Evolutionary conservation across 2,329 filamentous ascomycete genomes (phyloP), one percentile per base, ranked within the genome.

Genomic region (Aspergillus fumigatus): DNA sequence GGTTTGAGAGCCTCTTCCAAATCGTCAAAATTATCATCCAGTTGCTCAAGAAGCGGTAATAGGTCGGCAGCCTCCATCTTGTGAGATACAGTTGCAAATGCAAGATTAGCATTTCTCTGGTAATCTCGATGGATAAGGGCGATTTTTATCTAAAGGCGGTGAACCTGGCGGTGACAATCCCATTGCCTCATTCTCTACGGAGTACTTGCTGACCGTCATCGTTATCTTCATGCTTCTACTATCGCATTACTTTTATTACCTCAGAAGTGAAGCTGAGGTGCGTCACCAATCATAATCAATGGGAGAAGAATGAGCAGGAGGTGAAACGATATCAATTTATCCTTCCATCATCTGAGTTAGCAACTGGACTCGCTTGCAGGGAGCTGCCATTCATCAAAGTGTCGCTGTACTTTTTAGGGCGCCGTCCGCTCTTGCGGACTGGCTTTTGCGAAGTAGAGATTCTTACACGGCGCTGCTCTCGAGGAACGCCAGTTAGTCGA

Each of bases 21-120:
- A 54, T 87, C 84, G 74, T 95, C 89, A 51, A 97, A 84, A 70
- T 92, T 85, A 64, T 84, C 83, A 63, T 91, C 87, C 52, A 97
- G 84, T 71, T 87, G 83, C 66, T 89, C 85, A 51, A 96, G 79
- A 52, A 89, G 82, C 29, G 87, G 84, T 9, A 82, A 75, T 53
- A 94, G 79, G 67, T 88, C 82, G 61, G 76, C 61, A 17, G 77
- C 71, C 41, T 85, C 82, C 82, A 85, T 84, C 40, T 51, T 54
- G 55, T 52, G 50, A 48, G 45, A 54, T 7, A 38, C 32, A 8
- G 50, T 52, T 51, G 25, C 25, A 40, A 38, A 50, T 58, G 51
- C 56, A 63, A 59, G 62, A 63, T 66, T 62, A 68, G 41, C 38
- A 57, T 32, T 53, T 41, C 52, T 61, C 41, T 59, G 48, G 23